Evolutionary conservation across 768 basidiomycete species (phyloP).

Genomic region (Daedaleopsis nitida): DNA sequence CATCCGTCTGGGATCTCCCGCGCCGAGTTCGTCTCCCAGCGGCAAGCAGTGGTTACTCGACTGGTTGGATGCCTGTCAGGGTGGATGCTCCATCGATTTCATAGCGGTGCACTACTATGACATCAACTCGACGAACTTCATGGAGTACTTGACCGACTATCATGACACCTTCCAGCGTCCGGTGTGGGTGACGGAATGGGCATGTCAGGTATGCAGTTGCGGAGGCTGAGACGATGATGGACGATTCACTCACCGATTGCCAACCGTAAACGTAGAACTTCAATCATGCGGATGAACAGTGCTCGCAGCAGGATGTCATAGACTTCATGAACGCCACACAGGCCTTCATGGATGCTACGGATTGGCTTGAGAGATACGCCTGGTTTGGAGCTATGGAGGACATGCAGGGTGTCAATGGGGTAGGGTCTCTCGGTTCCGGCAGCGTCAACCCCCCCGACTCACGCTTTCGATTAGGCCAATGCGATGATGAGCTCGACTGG

Average conservation of each 20-base stretch:
- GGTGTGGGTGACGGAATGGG: slow-evolving; percentile 66
- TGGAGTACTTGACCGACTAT: slow-evolving; percentile 51
- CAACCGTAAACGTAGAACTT: slow-evolving; percentile 40
- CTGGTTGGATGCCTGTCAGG: slow-evolving; percentile 51
- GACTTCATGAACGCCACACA: slow-evolving; percentile 54
- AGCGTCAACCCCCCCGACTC: too few relatives aligned
- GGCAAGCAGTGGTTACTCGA: slow-evolving; percentile 58
- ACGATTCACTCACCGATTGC: background rate
- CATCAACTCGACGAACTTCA: slow-evolving; percentile 53
- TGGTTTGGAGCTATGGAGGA: slow-evolving; percentile 63
- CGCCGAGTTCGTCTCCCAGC: slow-evolving; percentile 50
- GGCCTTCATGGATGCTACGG: slow-evolving; percentile 51
- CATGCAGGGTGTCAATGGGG: slow-evolving; percentile 50
- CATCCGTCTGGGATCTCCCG: slow-evolving; percentile 54
- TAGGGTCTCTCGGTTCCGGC: slow-evolving; percentile 24
- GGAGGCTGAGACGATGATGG: too few relatives aligned
- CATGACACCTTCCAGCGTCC: slow-evolving; percentile 52
- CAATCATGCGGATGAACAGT: slow-evolving; percentile 44
- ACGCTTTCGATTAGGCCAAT: slow-evolving; percentile 35
- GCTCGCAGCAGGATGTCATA: slow-evolving; percentile 45
- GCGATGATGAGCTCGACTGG: slow-evolving; percentile 45
- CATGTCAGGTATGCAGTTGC: slow-evolving; percentile 41
- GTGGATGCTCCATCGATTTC: slow-evolving; percentile 57
- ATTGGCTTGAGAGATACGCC: slow-evolving; percentile 59
- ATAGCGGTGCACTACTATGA: slow-evolving; percentile 64